These are phyloP conservation scores for Fusarium sublunatum DNA, from an alignment of 2,329 filamentous ascomycete species.

Conservation along the genomic window DNA sequence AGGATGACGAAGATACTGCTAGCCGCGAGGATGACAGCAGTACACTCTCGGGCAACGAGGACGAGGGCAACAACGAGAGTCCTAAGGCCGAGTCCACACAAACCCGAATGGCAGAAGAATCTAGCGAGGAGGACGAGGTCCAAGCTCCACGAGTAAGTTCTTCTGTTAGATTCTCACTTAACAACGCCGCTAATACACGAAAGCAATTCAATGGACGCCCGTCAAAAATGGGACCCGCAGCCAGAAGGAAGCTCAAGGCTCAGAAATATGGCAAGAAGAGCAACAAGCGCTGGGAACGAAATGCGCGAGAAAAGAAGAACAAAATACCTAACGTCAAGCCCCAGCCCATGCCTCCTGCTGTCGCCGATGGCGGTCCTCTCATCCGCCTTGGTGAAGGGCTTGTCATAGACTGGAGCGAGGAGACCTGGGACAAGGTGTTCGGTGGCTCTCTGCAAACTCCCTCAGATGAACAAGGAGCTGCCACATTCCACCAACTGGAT, in stretches of 20 bases:
- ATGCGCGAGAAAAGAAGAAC: constrained; percentile 54
- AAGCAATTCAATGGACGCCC: constrained; percentile 39
- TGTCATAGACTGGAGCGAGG: constrained; percentile 84
- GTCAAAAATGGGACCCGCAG: constrained; percentile 47
- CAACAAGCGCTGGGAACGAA: constrained; percentile 61
- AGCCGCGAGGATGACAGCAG: constrained; percentile 62
- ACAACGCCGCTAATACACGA: constrained; percentile 5
- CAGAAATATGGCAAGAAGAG: constrained; percentile 62
- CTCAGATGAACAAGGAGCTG: constrained; percentile 66
- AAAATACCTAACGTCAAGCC: constrained; percentile 50
- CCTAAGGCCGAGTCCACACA: constrained; percentile 46
- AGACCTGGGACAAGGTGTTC: constrained; percentile 79
- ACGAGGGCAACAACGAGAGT: constrained; percentile 63
- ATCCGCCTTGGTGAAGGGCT: constrained; percentile 86
- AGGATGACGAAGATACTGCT: constrained; percentile 60
- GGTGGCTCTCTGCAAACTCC: constrained; percentile 51
- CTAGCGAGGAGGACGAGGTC: constrained; percentile 63
- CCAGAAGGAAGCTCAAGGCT: constrained; percentile 61
- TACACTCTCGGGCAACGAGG: constrained; percentile 61
- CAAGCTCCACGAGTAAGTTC: constrained; percentile 44
- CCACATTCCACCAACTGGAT: constrained; percentile 66
- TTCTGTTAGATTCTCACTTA: neutral
- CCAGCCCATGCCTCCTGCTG: constrained; percentile 53
- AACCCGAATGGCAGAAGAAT: constrained; percentile 70
- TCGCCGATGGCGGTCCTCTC: constrained; percentile 68